phyloP scores from a whole-genome alignment of 2,329 filamentous ascomycete genomes.

The Trichoderma sp. region DNA sequence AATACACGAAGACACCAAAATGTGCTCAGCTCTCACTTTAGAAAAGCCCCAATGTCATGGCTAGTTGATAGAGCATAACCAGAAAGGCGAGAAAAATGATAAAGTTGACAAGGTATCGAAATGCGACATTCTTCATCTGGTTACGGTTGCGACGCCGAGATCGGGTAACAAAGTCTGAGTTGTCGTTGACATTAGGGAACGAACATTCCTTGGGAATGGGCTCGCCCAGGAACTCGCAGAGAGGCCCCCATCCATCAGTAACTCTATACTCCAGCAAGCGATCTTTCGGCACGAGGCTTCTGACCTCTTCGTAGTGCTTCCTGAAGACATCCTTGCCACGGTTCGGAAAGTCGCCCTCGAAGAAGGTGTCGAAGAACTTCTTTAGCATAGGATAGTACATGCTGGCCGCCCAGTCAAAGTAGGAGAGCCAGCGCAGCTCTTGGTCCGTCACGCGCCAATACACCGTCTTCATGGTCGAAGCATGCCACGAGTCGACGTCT shows the following conservation, averaged over 20 bases:
- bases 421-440: conserved; percentile 43
- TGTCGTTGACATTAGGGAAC: conserved; percentile 34
- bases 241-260: conserved; percentile 36
- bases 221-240: conserved; percentile 37
- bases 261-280: conserved; percentile 32
- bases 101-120: conserved; percentile 27
- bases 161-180: conserved; percentile 35
- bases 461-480: conserved; percentile 60
- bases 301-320: conserved; percentile 27
- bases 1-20: background rate
- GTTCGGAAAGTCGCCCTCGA: conserved; percentile 40
- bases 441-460: conserved; percentile 65
- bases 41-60: background rate
- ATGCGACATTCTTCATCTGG: conserved; percentile 35
- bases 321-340: conserved; percentile 24
- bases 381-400: conserved; percentile 69
- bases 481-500: conserved; percentile 59
- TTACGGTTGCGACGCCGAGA: conserved; percentile 34
- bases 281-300: conserved; percentile 18
- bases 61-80: background rate
- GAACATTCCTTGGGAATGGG: conserved; percentile 29
- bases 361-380: conserved; percentile 65
- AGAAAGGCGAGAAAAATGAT: conserved; percentile 15
- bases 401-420: conserved; percentile 59
- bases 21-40: background rate